Conservation (phyloP, 108 stramenopile genomes). For the Cyclostephanos tholiformis region DNA sequence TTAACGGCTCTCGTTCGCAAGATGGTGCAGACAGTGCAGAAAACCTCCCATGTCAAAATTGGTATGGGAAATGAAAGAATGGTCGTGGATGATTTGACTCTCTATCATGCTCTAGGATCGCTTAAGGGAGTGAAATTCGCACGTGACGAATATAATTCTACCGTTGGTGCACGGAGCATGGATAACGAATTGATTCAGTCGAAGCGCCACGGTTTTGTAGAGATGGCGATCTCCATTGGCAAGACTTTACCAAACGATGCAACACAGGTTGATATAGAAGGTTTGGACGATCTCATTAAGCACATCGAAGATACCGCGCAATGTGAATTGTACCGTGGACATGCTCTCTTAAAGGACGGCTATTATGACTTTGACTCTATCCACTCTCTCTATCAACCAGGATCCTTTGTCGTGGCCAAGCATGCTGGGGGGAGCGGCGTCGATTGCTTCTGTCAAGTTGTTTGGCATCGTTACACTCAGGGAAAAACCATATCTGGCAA, state of each 20-base stretch:
- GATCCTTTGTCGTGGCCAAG: conserved; percentile 56
- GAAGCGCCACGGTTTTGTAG: conserved; percentile 58
- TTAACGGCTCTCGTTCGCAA: conserved; percentile 55
- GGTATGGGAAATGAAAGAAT: conserved; percentile 15
- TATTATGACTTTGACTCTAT: conserved; percentile 70
- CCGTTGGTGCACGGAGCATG: conserved; percentile 20
- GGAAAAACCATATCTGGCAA: conserved; percentile 59
- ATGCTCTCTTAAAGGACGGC: conserved; percentile 37
- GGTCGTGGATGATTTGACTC: conserved; percentile 43
- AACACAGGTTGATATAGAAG: conserved; percentile 47
- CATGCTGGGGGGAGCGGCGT: conserved; percentile 58
- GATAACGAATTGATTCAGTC: conserved; percentile 24
- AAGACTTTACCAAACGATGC: conserved; percentile 24
- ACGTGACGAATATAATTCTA: conserved; percentile 57
- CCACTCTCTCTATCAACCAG: conserved; percentile 44
- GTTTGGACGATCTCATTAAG: conserved; percentile 59
- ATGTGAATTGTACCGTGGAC: conserved; percentile 28
- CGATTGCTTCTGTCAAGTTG: conserved; percentile 60
- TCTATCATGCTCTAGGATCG: conserved; percentile 64
- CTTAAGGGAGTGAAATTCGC: conserved; percentile 63
- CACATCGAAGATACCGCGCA: conserved; percentile 42
- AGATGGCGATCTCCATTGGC: conserved; percentile 55
- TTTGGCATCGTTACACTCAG: conserved; percentile 63
- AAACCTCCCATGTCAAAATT: conserved; percentile 27
- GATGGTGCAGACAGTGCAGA: conserved; percentile 61